phyloP scores from a whole-genome alignment of 495 filamentous ascomycete genomes.

The Opeltia flavorubescens region DNA sequence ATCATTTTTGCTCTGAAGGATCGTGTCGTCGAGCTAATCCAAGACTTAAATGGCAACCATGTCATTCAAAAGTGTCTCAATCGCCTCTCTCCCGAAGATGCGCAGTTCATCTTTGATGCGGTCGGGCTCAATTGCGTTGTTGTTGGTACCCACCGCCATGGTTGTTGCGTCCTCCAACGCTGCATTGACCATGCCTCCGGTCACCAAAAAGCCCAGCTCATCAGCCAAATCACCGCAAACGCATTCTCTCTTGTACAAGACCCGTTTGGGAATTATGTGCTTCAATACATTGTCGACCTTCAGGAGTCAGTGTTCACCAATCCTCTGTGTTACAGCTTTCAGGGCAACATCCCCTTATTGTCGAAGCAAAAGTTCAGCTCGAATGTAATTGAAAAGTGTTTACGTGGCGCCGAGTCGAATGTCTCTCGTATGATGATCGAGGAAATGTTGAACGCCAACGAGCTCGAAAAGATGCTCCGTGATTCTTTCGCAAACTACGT shows the following conservation, averaged over 20 bases:
- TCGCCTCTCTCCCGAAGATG: conserved; percentile 64
- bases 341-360: conserved; percentile 54
- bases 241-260: conserved; percentile 79
- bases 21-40: conserved; percentile 81
- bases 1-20: conserved; percentile 66
- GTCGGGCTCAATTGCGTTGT: conserved; percentile 74
- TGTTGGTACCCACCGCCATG: conserved; percentile 93
- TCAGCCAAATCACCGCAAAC: conserved; percentile 69
- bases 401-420: conserved; percentile 57
- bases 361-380: conserved; percentile 99
- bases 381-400: conserved; percentile 95
- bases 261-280: conserved; percentile 95
- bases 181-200: conserved; percentile 96
- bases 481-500: conserved; percentile 96
- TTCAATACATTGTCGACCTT: conserved; percentile 95
- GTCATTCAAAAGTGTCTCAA: conserved; percentile 99
- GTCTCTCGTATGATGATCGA: conserved; percentile 69
- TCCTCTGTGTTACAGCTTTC: conserved; percentile 66
- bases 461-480: conserved; percentile 74
- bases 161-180: conserved; percentile 93
- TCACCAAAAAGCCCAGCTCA: conserved; percentile 71
- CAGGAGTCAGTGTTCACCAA: conserved; percentile 70
- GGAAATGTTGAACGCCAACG: conserved; percentile 59
- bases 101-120: conserved; percentile 86
- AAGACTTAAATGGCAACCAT: conserved; percentile 95